A percentile compares a stretch with the other conserved stretches of the same genome.
These are phyloP conservation scores for Thielaviopsis euricoi DNA, from an alignment of 2,329 filamentous ascomycete species.

Conservation along the genomic window DNA sequence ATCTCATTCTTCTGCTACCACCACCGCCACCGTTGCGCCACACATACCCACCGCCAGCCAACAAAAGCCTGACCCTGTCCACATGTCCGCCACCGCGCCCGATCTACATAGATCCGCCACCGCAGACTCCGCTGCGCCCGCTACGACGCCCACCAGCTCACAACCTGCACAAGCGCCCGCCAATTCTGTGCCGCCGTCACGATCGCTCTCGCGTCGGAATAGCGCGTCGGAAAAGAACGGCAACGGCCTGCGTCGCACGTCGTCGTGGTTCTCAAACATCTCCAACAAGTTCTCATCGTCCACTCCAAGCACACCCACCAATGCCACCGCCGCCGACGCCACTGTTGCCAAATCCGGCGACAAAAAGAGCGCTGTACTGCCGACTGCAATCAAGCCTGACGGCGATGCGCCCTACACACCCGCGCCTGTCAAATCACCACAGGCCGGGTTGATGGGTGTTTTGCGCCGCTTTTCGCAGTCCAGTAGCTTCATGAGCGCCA, in stretches of 20 bases:
- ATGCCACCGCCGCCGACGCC: slow-evolving; percentile 14
- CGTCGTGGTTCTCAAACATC: slow-evolving; percentile 86
- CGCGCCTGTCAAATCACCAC: slow-evolving; percentile 51
- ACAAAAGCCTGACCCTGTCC: not conserved
- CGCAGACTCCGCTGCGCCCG: slow-evolving; percentile 1
- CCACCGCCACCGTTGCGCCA: too few relatives aligned
- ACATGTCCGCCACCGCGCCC: not conserved
- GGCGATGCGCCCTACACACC: slow-evolving; percentile 54
- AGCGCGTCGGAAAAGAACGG: slow-evolving; percentile 7
- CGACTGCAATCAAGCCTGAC: slow-evolving; percentile 36
- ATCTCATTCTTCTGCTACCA: too few relatives aligned
- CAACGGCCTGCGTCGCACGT: slow-evolving; percentile 33
- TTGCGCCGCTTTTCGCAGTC: slow-evolving; percentile 68
- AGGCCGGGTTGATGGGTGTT: slow-evolving; percentile 63
- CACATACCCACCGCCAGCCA: not conserved
- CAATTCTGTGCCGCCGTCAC: not conserved
- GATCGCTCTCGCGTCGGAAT: slow-evolving; percentile 15
- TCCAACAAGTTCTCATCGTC: slow-evolving; percentile 77
- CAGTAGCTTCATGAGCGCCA: slow-evolving; percentile 26
- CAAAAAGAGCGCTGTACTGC: slow-evolving; percentile 41
- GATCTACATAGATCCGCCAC: not conserved
- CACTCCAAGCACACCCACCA: slow-evolving; percentile 14
- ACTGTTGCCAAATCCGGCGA: slow-evolving; percentile 16
- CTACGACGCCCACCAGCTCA: slow-evolving; percentile 12
- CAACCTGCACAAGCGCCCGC: slow-evolving; percentile 13